Evolutionary conservation across 805 yeast species (phyloP).

Genomic region (Nakazawaea siamensis): DNA sequence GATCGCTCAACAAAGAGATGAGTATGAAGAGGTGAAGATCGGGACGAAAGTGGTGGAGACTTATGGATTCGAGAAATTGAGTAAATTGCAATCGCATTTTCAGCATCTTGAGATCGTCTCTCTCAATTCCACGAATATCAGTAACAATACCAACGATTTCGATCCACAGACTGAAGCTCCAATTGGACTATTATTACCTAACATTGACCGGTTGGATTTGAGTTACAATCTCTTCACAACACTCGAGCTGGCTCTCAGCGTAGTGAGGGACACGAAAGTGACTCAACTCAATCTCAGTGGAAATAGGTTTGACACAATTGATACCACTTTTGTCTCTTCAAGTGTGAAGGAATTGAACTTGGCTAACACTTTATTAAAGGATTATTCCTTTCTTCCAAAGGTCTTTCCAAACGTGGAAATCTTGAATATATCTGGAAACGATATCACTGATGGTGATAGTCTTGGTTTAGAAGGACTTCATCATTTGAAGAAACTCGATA

Average conservation of each 20-base stretch:
- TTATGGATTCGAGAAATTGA: conserved; percentile 56
- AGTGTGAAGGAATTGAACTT: conserved; percentile 15
- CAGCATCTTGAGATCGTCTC: conserved; percentile 37
- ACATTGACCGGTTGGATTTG: conserved; percentile 40
- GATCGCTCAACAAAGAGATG: too few species aligned
- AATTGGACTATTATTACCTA: conserved; percentile 12
- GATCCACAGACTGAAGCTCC: background rate
- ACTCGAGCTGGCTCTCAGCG: conserved; percentile 27
- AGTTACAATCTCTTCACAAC: conserved; percentile 48
- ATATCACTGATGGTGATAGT: conserved; percentile 12
- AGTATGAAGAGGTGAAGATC: conserved; percentile 28
- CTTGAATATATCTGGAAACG: conserved; percentile 28
- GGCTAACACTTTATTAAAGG: conserved; percentile 9
- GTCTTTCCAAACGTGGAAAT: conserved; percentile 29
- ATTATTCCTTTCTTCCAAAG: conserved; percentile 15
- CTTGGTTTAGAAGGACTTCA: background rate
- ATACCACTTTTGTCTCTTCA: background rate
- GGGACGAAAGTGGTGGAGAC: conserved; percentile 54
- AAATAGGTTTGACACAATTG: conserved; percentile 19
- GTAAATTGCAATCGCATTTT: conserved; percentile 38
- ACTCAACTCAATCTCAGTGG: conserved; percentile 44
- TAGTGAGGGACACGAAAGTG: conserved; percentile 32
- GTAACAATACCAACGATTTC: conserved; percentile 9
- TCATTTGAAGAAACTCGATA: background rate
- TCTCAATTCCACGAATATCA: conserved; percentile 35